These are phyloP conservation scores for Blastocystis sp. DNA, from an alignment of 352 stramenopile species.

Conservation along the genomic window DNA sequence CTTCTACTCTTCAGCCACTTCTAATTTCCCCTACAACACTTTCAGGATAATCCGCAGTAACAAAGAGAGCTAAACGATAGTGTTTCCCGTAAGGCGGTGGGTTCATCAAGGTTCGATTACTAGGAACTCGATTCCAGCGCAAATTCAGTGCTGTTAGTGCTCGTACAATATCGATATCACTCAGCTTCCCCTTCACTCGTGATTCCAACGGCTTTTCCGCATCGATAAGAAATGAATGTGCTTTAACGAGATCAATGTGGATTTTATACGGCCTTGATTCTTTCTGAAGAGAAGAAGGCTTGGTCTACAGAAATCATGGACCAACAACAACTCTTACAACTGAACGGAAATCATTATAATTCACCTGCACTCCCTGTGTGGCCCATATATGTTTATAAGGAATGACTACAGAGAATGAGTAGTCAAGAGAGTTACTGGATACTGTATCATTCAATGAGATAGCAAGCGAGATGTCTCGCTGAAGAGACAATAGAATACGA, in stretches of 20 bases:
- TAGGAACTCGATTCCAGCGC: background rate
- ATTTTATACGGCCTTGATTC: background rate
- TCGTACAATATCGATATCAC: background rate
- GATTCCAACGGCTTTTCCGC: background rate
- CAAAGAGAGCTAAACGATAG: background rate
- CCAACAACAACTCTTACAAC: background rate
- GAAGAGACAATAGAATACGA: background rate
- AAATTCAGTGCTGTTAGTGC: background rate
- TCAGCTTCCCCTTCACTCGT: too few species aligned
- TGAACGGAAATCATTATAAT: background rate
- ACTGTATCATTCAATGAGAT: background rate
- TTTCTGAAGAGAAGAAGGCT: background rate
- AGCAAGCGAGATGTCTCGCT: background rate
- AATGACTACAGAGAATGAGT: background rate
- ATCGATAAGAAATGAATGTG: background rate
- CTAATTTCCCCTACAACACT: background rate
- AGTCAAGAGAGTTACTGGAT: background rate
- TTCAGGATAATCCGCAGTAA: background rate
- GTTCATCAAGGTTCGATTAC: background rate
- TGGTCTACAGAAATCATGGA: background rate
- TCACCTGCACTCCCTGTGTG: background rate
- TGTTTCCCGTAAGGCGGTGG: background rate
- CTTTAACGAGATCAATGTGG: background rate
- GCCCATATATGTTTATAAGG: background rate
- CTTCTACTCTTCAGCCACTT: background rate